phyloP scores from a whole-genome alignment of 441 rosid species.

The Croton laevigatus region DNA sequence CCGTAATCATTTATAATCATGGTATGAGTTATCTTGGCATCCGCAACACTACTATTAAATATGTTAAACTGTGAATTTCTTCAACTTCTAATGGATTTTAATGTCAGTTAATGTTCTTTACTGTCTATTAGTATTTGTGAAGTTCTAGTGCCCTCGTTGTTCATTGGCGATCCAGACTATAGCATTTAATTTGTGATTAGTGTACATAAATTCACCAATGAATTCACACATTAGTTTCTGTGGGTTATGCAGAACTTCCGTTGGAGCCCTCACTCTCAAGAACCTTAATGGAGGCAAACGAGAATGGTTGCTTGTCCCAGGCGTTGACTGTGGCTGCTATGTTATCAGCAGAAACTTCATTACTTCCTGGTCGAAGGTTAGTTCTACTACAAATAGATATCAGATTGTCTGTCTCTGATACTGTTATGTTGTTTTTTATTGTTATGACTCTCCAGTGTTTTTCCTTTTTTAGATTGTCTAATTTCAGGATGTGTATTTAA shows the following conservation, averaged over 20 bases:
- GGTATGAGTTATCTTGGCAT: not conserved
- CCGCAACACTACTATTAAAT: too few relatives aligned
- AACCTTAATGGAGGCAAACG: conserved; percentile 89
- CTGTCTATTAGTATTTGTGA: not conserved
- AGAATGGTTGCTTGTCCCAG: conserved; percentile 78
- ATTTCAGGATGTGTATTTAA: conserved; percentile 1
- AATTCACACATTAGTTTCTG: conserved; percentile 20
- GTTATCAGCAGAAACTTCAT: conserved; percentile 88
- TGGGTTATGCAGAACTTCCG: conserved; percentile 72
- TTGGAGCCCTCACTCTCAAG: conserved; percentile 95
- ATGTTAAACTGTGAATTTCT: not conserved
- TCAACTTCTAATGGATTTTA: conserved; percentile 3
- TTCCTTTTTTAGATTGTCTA: not conserved
- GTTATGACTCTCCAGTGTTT: not conserved
- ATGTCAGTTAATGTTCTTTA: not conserved
- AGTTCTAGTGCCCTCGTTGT: too few relatives aligned
- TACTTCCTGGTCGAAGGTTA: conserved; percentile 77
- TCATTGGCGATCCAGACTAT: not conserved
- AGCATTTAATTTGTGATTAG: not conserved
- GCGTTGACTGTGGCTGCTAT: conserved; percentile 92
- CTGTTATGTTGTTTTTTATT: not conserved
- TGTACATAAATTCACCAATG: not conserved
- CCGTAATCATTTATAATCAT: not conserved
- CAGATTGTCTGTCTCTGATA: conserved; percentile 7
- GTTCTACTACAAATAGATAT: conserved; percentile 17